phyloP scores from a whole-genome alignment of 352 stramenopile genomes.

The Aphanomyces cochlioides region DNA sequence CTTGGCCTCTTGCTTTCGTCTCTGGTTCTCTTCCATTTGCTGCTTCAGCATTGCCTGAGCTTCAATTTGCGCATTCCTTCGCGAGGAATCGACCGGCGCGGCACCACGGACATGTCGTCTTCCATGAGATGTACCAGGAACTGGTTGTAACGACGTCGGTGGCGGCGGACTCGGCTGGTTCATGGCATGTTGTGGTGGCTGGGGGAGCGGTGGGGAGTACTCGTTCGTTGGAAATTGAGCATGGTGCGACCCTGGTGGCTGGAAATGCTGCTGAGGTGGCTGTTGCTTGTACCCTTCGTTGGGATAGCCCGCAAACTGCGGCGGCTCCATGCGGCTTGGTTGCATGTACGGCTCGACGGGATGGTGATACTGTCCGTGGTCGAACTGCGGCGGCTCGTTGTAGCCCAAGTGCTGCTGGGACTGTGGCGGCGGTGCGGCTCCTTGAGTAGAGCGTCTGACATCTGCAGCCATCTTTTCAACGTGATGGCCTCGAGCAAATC shows the following conservation, averaged over 20 bases:
- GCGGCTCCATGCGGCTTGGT: not conserved
- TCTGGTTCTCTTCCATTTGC: conserved; percentile 29
- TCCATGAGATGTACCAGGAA: conserved; percentile 14
- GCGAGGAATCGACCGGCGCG: not conserved
- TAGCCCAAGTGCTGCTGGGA: not conserved
- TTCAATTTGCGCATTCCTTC: conserved; percentile 20
- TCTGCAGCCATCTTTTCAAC: conserved; percentile 26
- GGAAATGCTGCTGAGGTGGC: not conserved
- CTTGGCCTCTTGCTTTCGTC: conserved; percentile 25
- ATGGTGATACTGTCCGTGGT: not conserved
- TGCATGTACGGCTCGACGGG: not conserved
- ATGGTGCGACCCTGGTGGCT: not conserved
- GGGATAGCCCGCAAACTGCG: not conserved
- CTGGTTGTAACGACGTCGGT: conserved; percentile 13
- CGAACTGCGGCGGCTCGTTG: not conserved
- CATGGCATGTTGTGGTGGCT: not conserved
- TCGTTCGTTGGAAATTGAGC: not conserved
- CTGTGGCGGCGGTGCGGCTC: not conserved
- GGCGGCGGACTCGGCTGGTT: conserved; percentile 21
- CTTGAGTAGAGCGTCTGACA: not conserved
- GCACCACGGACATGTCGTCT: conserved; percentile 1
- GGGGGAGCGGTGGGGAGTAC: not conserved
- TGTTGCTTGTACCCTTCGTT: too few relatives aligned
- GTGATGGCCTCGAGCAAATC: conserved; percentile 21
- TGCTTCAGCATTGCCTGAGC: conserved; percentile 18